Evolutionary conservation across 2,329 filamentous ascomycete species (phyloP).

Genomic region (Aspergillus hortae): DNA sequence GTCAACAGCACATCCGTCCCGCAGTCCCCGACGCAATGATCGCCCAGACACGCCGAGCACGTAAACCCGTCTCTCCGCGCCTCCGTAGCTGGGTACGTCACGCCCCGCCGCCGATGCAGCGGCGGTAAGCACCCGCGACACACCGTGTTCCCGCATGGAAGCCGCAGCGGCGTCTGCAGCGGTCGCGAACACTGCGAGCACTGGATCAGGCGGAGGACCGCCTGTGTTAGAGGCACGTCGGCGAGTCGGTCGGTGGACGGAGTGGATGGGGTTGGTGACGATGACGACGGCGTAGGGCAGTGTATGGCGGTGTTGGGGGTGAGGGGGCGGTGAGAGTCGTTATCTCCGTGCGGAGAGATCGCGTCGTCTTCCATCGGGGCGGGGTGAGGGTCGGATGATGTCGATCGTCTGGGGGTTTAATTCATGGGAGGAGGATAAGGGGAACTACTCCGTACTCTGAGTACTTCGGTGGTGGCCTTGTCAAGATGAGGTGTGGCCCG

Average conservation of each 20-base stretch:
- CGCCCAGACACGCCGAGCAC: constrained; percentile 69
- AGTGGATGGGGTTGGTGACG: not conserved
- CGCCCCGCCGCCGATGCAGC: constrained; percentile 61
- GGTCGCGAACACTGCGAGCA: constrained; percentile 71
- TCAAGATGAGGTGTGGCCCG: too few relatives aligned
- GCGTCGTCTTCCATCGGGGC: not conserved
- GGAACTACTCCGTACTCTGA: too few relatives aligned
- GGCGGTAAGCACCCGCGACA: constrained; percentile 73
- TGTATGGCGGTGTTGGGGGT: not conserved
- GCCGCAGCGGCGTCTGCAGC: constrained; percentile 64
- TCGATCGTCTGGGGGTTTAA: not conserved
- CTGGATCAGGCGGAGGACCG: constrained; percentile 70
- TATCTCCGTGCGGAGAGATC: not conserved
- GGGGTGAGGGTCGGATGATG: not conserved
- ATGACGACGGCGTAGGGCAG: not conserved
- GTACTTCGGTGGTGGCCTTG: too few relatives aligned
- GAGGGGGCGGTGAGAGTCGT: not conserved
- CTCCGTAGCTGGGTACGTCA: constrained; percentile 71
- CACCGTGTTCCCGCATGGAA: constrained; percentile 77
- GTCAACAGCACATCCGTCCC: constrained; percentile 70
- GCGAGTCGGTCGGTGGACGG: not conserved
- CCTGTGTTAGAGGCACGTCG: constrained; percentile 39
- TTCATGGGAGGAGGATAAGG: too few relatives aligned
- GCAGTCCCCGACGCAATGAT: constrained; percentile 76
- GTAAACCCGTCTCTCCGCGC: constrained; percentile 65